phyloP scores from a whole-genome alignment of 139 green algal species.

The Coccomyxa sp. region DNA sequence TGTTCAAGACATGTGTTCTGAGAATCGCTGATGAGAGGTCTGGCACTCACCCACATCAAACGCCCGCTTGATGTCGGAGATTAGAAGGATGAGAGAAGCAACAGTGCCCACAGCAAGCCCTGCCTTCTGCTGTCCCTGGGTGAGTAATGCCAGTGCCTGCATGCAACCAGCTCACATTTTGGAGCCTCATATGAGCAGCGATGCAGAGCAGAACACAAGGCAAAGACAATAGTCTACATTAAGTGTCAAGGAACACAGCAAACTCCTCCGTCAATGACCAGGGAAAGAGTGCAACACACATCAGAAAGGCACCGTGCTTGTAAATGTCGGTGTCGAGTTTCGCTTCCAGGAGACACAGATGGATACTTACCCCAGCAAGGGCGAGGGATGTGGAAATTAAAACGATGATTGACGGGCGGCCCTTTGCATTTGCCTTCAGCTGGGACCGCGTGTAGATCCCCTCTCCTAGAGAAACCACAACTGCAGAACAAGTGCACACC shows the following conservation, averaged over 20 bases:
- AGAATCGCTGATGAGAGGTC: background rate
- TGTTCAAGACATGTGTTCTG: background rate
- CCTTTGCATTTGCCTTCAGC: background rate
- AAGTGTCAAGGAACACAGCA: background rate
- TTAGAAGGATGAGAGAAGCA: constrained; percentile 18
- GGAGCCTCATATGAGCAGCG: background rate
- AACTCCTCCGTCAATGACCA: background rate
- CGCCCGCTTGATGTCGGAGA: constrained; percentile 22
- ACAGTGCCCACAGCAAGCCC: constrained; percentile 30
- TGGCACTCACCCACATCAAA: constrained; percentile 27
- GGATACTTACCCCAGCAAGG: background rate
- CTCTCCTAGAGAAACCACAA: background rate
- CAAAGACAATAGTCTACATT: background rate
- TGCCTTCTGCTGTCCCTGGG: background rate
- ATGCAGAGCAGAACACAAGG: background rate
- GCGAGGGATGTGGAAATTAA: background rate
- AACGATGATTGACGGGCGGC: background rate
- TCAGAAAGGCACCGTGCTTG: background rate
- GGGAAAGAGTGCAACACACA: constrained; percentile 5
- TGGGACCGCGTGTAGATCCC: constrained; percentile 13
- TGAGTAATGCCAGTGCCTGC: constrained; percentile 4
- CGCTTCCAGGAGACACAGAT: background rate
- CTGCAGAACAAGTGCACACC: background rate
- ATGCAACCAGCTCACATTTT: background rate
- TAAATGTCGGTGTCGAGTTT: background rate